Base-by-base conservation (phyloP, 495 filamentous ascomycete genomes). In the Penicillium steckii region DNA sequence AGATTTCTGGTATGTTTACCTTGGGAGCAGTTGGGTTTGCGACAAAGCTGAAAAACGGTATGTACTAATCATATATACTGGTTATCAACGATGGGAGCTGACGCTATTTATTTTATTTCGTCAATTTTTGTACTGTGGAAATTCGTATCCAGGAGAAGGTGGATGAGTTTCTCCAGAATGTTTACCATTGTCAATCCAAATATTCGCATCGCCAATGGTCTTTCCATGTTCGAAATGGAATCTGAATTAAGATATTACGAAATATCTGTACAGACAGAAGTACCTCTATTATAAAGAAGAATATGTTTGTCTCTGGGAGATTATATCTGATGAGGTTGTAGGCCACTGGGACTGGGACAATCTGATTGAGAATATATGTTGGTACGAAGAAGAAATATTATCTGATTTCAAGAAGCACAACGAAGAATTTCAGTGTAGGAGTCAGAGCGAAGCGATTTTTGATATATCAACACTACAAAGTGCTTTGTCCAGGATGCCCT, bases 171-270 rank as follows among this genome's bases (percentile, higher is more conserved):
- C n/a, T n/a, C n/a, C n/a, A n/a, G n/a, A n/a, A n/a, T n/a, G n/a
- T n/a, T n/a, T n/a, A n/a, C n/a, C n/a, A n/a, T n/a, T n/a, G n/a
- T n/a, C n/a, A n/a, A n/a, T n/a, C 27, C 27, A 29, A 6, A 29
- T 29, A 5, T 12, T 29, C 6, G 27, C 12, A 5, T 29, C 27
- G 6, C 27, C 27, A 29, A 29, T 29, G 13, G 5, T 25, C 40
- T 19, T 22, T 7, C 24, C 18, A 13, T 22, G 33, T 52, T 44
- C 40, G 19, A 24, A 26, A 22, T 23, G 44, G 37, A 44, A 57
- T 48, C 30, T 21, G 5, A 12, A 2, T 15, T 22, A 43, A 54
- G 26, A 54, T 44, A 25, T 48, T 54, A 54, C 26, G 50, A n/a
- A n/a, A n/a, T n/a, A 32, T 13, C 29, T 13, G 10, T 32, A 32